Conservation (phyloP, 2,329 filamentous ascomycete species). For the Fusarium veterinarium region DNA sequence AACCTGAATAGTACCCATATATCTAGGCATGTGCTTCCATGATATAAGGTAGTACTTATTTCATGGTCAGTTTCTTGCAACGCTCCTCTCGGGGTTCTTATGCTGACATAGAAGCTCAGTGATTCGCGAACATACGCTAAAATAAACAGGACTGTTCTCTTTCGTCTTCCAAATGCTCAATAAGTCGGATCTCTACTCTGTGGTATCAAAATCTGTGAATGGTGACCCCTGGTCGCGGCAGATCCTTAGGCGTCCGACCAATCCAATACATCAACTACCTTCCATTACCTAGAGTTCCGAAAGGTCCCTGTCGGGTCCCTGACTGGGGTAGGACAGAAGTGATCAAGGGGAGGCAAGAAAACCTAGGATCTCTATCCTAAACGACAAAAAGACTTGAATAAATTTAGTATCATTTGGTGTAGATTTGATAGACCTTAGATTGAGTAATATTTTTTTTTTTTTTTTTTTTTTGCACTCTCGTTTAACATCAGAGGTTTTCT, state of each 20-base stretch:
- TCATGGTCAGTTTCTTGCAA: not conserved
- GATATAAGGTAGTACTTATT: not conserved
- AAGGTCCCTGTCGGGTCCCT: not conserved
- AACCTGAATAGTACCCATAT: not conserved
- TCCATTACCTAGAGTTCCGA: not conserved
- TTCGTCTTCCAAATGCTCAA: not conserved
- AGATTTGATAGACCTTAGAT: not conserved
- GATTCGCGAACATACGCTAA: not conserved
- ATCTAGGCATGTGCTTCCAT: not conserved
- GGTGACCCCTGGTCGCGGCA: constrained; percentile 6
- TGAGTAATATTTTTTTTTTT: not conserved
- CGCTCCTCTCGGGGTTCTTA: not conserved
- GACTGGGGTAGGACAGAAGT: constrained; percentile 5
- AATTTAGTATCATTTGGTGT: not conserved
- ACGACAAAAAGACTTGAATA: not conserved
- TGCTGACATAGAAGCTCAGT: no score
- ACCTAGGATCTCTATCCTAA: not conserved
- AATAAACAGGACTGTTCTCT: not conserved
- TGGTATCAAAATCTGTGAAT: not conserved
- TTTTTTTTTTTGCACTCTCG: not conserved
- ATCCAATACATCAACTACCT: not conserved
- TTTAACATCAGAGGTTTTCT: not conserved
- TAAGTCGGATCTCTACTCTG: not conserved
- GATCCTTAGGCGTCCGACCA: constrained; percentile 7
- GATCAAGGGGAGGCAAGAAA: not conserved